Evolutionary conservation across 2,329 filamentous ascomycete genomes (phyloP), one percentile per base, ranked within the genome.

Genomic region (Pyricularia pennisetigena): DNA sequence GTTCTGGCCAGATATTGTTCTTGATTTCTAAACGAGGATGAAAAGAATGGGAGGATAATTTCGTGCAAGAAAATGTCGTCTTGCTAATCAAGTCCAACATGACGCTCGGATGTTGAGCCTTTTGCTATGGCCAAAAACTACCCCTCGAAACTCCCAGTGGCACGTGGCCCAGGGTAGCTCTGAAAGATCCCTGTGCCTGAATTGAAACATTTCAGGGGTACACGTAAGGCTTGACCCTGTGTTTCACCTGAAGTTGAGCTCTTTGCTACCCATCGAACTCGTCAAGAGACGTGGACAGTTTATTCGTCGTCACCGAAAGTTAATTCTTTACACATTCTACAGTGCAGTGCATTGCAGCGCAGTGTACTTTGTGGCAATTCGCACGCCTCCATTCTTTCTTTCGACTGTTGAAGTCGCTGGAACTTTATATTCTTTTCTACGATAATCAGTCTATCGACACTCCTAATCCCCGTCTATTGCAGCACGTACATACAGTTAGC

Each of bases 191-290:
- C 4, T 54, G 41, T n/a, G 16, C 41, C 4, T 54, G 41, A 7
- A 35, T 67, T 24, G 65, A 67, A 67, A 62, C 23, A 61, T 59
- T 61, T 30, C 41, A 62, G 65, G 65, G 54, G 65, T n/a, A 49
- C 14, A 16, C 3, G 29, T n/a, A 23, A 26, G 65, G 41, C 59
- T 32, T 20, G 28, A 28, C 26, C 49, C 23, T n/a, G 65, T 61
- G 65, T 67, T 67, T 67, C 30, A 61, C 3, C 29, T 24, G 23
- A 66, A 12, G 29, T 49, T 49, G 35, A 62, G 59, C 59, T 63
- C 23, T n/a, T 4, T 54, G 41, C 41, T 54, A n/a, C 20, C 8
- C 41, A 54, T 20, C 41, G 41, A 54, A 54, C n/a, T 54, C n/a
- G 41, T 54, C 8, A 54, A n/a, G 20, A 54, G 41, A 54, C 10